Conservation (phyloP, 495 filamentous ascomycete genomes). For the Entonaema liquescens region DNA sequence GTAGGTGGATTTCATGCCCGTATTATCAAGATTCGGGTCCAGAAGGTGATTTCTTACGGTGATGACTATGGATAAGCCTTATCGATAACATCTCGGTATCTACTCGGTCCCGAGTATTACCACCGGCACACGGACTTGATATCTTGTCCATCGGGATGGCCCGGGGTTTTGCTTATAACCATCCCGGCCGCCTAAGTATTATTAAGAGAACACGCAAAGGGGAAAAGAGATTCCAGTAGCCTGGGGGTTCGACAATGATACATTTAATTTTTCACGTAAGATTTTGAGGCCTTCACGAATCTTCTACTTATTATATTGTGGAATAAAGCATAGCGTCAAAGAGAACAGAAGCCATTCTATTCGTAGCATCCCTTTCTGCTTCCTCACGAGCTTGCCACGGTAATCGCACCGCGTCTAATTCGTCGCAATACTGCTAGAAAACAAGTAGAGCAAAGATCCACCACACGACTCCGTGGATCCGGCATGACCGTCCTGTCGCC, state of each 20-base stretch:
- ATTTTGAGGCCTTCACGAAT: too few relatives aligned
- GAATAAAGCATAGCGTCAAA: not conserved
- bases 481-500: not conserved
- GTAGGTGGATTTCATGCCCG: not conserved
- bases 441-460: slow-evolving; percentile 17
- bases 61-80: not conserved
- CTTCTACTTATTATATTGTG: not conserved
- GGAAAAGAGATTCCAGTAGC: not conserved
- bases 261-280: not conserved
- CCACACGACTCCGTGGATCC: slow-evolving; percentile 2
- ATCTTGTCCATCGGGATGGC: too few relatives aligned
- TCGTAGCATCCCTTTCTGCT: slow-evolving; percentile 2
- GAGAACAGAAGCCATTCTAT: slow-evolving; percentile 4
- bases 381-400: not conserved
- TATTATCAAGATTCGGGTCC: not conserved
- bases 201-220: too few relatives aligned
- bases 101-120: not conserved
- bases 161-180: too few relatives aligned
- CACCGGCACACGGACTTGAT: not conserved
- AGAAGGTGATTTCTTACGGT: not conserved
- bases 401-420: slow-evolving; percentile 10
- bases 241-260: not conserved
- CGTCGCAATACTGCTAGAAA: slow-evolving; percentile 6
- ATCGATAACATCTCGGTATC: not conserved
- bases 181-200: too few relatives aligned